Base-by-base conservation (phyloP, 1,284 basidiomycete species). In the Amylostereum areolatum region DNA sequence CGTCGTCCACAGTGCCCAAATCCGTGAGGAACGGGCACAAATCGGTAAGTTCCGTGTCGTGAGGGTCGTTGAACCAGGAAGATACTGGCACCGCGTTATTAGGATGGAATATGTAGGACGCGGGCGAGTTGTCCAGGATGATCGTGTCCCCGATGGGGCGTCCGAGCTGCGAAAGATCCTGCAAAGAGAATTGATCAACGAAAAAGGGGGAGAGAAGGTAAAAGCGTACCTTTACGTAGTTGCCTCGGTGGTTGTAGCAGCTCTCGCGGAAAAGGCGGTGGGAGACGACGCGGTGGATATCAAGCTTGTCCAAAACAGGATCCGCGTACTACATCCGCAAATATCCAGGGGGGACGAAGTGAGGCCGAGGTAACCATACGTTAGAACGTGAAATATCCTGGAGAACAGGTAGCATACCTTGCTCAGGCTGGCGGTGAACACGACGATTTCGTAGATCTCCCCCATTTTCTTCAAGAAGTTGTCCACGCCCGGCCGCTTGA, bases 51-150 rank as follows among this genome's bases (percentile, higher is more conserved):
- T 98, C 96, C 30, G 95, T 97, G 67, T 98, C 96, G 62, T 97
- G 94, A 8, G 93, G 93, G 68, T 94, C 91, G 68, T 97, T 98
- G 76, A 99, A 99, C 97, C 96, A 99, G 51, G 92, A 96, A 45
- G 95, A 97, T 49, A 99, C 94, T 7, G 96, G 96, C 5, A 98
- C 96, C 39, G 97, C 97, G 63, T 98, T 99, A 71, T 97, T 97
- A 12, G 95, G 94, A 64, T 99, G 96, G 79, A 99, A 99, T 59
- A 99, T 96, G 70, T 99, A 99, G 6, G 92, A 97, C 10, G 97
- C 96, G 9, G 96, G 96, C 36, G 94, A 97, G 70, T 99, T 99
- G 74, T 99, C 96, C 57, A 99, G 83, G 70, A 99, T 99, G 63
- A 99, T 98, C 53, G 89, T 92, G 62, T 96, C 92, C 36, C 81